phyloP scores from a whole-genome alignment of 257 asterid genomes.

The Solanum sejunctum region DNA sequence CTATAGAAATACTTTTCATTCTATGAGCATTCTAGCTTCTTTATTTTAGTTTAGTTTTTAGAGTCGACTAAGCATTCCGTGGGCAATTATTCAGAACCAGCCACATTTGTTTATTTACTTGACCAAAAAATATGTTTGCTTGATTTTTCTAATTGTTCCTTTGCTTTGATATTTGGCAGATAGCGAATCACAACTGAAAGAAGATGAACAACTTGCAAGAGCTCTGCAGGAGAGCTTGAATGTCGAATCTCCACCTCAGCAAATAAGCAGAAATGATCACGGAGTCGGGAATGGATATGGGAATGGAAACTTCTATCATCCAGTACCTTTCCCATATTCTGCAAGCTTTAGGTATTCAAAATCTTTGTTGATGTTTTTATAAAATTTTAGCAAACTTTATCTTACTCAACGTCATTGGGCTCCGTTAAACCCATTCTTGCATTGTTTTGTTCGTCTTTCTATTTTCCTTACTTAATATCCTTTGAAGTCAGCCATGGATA shows the following conservation, averaged over 20 bases:
- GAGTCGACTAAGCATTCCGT: background rate
- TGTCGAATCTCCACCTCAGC: constrained; percentile 42
- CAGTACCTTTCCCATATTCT: constrained; percentile 34
- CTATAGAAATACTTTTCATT: background rate
- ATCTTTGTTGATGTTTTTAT: background rate
- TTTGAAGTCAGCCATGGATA: background rate
- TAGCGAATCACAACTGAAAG: constrained; percentile 43
- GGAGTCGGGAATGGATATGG: constrained; percentile 15
- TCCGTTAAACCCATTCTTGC: background rate
- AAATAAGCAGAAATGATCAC: constrained; percentile 5
- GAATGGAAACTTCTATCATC: constrained; percentile 26
- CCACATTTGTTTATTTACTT: background rate
- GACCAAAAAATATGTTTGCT: background rate
- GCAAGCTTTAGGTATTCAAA: constrained; percentile 26
- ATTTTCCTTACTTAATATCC: background rate
- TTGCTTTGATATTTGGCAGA: constrained; percentile 21
- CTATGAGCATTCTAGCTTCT: background rate
- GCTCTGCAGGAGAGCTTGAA: constrained; percentile 68
- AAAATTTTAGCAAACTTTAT: background rate
- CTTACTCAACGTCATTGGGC: background rate
- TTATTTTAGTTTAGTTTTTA: background rate
- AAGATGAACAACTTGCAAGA: constrained; percentile 71
- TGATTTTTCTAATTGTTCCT: background rate
- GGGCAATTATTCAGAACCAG: background rate
- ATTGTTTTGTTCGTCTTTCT: background rate